Base-by-base conservation (phyloP, 495 filamentous ascomycete genomes). In the Aspergillus taichungensis region DNA sequence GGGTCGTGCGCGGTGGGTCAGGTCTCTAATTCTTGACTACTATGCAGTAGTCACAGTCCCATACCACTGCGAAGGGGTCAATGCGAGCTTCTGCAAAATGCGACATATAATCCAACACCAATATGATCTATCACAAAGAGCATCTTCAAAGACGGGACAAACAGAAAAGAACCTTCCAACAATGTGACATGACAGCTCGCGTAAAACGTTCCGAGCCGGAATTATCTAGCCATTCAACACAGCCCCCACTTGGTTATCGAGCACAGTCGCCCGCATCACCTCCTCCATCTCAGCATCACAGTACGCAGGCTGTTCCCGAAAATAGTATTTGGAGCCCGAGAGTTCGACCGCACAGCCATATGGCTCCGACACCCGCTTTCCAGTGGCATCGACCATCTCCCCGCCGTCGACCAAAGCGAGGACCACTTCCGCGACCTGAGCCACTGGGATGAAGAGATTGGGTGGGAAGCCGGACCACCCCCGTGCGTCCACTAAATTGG, bases 221-320 rank as follows among this genome's bases (percentile, higher is more conserved):
- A 24, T 24, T 24, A 24, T 24, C n/a, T 30, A 40, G 6, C 39
- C 37, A 24, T 52, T 50, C 1, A 59, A 29, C 10, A 59, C 39
- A 33, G 35, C 53, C 8, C 53, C 56, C 13, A 59, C 45, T 34
- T 59, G 50, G 32, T 59, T 56, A 12, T 53, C 56, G 6, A 59
- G n/a, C 13, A 49, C 47, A 1, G 56, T 59, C 6, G 56, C 53
- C 12, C 34, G 29, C 56, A 60, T 60, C 0, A 54, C 53, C 35
- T 54, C 47, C 6, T 49, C 46, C 53, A 60, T 56, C 5, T 51
- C 48, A 8, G 50, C 45, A 37, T 60, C 56, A 11, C 50, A 54
- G 37, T 56, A 59, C 2, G 13, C 37, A 40, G 49, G 52, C 24
- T 38, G 40, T 5, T 59, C 49, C 29, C 53, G 43, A 38, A 59